Evolutionary conservation across 495 filamentous ascomycete genomes (phyloP), one percentile per base, ranked within the genome.

Genomic region (Hypoxylon trugodes): DNA sequence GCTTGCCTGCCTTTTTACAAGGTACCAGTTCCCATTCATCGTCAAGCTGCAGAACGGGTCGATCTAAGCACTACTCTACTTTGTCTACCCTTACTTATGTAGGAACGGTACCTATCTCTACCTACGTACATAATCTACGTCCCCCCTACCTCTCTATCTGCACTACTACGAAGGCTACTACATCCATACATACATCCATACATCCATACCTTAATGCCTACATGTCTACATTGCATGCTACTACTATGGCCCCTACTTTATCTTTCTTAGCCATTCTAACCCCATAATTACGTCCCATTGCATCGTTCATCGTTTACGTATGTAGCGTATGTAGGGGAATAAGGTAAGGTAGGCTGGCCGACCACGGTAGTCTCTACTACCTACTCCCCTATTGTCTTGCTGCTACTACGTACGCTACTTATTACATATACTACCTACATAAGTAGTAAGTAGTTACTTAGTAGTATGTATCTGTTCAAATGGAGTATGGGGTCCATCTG

Each of bases 401-500:
- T n/a, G n/a, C n/a, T n/a, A n/a, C n/a, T n/a, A n/a, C n/a, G n/a
- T n/a, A n/a, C n/a, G n/a, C n/a, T n/a, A n/a, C n/a, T n/a, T n/a
- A n/a, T n/a, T n/a, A n/a, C n/a, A n/a, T n/a, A n/a, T n/a, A n/a
- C n/a, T n/a, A n/a, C n/a, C n/a, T n/a, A n/a, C n/a, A n/a, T n/a
- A 50, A 13, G 42, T 46, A 46, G 58, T 65, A 61, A 43, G 58
- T 36, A 43, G 51, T 18, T 67, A 65, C 49, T 52, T 66, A 65
- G 61, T 58, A 57, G 69, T 60, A 61, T 64, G 61, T 59, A 55
- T 62, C 69, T 63, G 36, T 51, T 67, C 40, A 59, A 10, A 71
- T 70, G 68, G 61, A 61, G 61, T 74, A 72, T 70, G 59, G n/a
- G 65, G 50, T 61, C 68, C 62, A 67, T 62, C 68, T 70, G 73